Conservation (phyloP, 2,329 filamentous ascomycete species). For the Delphinella strobiligena region DNA sequence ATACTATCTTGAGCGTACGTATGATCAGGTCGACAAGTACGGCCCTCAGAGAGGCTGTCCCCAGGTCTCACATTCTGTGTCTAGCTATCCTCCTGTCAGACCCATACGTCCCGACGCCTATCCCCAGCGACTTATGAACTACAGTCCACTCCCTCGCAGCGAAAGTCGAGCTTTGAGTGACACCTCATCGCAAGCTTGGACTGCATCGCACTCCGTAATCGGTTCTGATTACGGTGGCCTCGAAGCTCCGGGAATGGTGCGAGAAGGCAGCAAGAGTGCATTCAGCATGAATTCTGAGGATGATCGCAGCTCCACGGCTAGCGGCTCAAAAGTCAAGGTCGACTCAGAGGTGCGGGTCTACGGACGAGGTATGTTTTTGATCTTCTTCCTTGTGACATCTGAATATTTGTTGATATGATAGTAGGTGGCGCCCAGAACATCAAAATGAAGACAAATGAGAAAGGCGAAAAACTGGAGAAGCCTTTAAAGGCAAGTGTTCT, state of each 20-base stretch:
- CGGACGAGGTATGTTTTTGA: conserved; percentile 29
- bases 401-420: conserved; percentile 20
- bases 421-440: conserved; percentile 42
- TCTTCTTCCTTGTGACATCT: conserved; percentile 9
- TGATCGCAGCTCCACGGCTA: not conserved
- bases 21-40: conserved; percentile 2
- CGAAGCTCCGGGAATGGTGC: conserved; percentile 12
- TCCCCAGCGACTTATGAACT: conserved; percentile 2
- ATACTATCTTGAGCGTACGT: not conserved
- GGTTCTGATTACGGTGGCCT: conserved; percentile 5
- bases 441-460: conserved; percentile 32
- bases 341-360: conserved; percentile 40
- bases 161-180: not conserved
- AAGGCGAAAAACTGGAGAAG: conserved; percentile 4
- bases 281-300: conserved; percentile 24
- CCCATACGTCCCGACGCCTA: conserved; percentile 4
- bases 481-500: too few relatives aligned
- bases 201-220: conserved; percentile 1
- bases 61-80: conserved; percentile 13
- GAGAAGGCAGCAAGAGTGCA: conserved; percentile 25
- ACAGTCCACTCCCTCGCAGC: conserved; percentile 2
- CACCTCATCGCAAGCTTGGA: conserved; percentile 1
- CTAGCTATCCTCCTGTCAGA: conserved; percentile 5
- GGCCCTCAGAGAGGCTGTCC: conserved; percentile 5
- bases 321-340: conserved; percentile 33